phyloP scores from a whole-genome alignment of 2,329 filamentous ascomycete genomes.

The Lasiodiplodia citricola region DNA sequence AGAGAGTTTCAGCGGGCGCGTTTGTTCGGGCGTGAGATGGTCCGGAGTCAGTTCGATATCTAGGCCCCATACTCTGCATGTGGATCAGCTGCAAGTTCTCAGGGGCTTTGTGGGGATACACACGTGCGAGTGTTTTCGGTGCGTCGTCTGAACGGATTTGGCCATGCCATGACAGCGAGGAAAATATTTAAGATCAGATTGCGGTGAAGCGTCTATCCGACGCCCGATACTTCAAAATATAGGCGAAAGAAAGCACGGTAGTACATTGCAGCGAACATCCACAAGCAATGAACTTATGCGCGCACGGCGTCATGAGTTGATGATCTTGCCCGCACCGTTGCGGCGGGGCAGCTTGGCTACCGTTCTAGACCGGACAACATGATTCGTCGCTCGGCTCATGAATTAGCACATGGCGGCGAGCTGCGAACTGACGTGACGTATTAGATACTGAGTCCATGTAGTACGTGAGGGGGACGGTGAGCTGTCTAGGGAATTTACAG shows the following conservation, averaged over 20 bases:
- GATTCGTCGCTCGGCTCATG: conserved; percentile 8
- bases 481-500: neutral
- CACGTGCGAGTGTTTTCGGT: conserved; percentile 52
- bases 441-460: neutral
- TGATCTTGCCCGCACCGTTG: neutral
- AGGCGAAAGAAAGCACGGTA: neutral
- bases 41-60: conserved; percentile 71
- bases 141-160: conserved; percentile 48
- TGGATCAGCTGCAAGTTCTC: neutral
- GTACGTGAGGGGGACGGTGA: neutral
- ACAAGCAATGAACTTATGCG: neutral
- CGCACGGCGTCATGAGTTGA: conserved; percentile 18
- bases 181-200: neutral
- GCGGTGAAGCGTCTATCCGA: neutral
- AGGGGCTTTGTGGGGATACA: conserved; percentile 27
- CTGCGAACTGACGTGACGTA: neutral
- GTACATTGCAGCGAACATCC: neutral
- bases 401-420: neutral
- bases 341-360: conserved; percentile 10
- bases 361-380: neutral
- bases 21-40: conserved; percentile 66
- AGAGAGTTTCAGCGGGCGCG: conserved; percentile 64
- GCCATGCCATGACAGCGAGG: conserved; percentile 46
- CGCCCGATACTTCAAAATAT: neutral
- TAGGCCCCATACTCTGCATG: conserved; percentile 64